Conservation (phyloP, 768 basidiomycete species). For the Termitomyces heimii region DNA sequence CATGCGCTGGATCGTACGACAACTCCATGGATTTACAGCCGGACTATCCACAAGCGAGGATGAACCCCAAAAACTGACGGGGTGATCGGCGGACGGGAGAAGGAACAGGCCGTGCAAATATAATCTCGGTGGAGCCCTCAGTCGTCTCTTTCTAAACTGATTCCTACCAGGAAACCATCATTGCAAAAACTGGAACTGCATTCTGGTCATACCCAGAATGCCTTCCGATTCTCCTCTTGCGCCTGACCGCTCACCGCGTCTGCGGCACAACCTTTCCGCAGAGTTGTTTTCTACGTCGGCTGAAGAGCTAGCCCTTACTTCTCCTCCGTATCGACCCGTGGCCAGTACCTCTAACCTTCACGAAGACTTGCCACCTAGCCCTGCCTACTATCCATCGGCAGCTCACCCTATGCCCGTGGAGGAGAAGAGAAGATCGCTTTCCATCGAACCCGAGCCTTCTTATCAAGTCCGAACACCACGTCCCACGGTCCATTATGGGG, state of each 20-base stretch:
- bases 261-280: background rate
- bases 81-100: background rate
- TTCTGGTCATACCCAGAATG: background rate
- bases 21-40: background rate
- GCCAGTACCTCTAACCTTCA: constrained; percentile 28
- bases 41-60: background rate
- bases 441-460: constrained; percentile 15
- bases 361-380: constrained; percentile 18
- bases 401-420: constrained; percentile 15
- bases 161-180: constrained; percentile 8
- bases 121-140: background rate
- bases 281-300: constrained; percentile 13
- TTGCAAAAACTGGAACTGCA: background rate
- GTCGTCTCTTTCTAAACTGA: background rate
- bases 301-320: constrained; percentile 16
- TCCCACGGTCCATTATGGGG: constrained; percentile 50
- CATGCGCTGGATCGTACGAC: background rate
- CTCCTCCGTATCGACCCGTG: constrained; percentile 31
- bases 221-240: background rate
- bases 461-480: constrained; percentile 16
- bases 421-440: constrained; percentile 14
- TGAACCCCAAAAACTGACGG: background rate
- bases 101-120: background rate
- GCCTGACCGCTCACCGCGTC: background rate
- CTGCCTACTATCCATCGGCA: constrained; percentile 18